These are phyloP conservation scores for Vaucheria bursata DNA, from an alignment of 352 stramenopile genomes.

Conservation along the genomic window DNA sequence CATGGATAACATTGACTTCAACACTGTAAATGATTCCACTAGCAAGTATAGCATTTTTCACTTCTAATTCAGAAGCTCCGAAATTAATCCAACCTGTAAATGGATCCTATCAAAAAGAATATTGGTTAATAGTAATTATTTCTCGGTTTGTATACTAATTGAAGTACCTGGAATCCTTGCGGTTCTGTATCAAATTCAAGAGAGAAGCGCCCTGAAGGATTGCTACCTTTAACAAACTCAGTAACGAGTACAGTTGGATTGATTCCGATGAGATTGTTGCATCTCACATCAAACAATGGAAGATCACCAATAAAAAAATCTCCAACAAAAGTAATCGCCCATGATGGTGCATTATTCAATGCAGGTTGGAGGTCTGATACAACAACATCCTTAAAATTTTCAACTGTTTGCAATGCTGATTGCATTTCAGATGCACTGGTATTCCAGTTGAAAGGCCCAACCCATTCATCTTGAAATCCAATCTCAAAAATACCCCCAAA, in stretches of 20 bases:
- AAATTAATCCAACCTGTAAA: slow-evolving; percentile 58
- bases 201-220: slow-evolving; percentile 8
- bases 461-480: slow-evolving; percentile 13
- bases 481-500: no score
- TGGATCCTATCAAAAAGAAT: slow-evolving; percentile 44
- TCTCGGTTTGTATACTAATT: no score
- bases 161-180: neutral
- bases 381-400: neutral
- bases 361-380: neutral
- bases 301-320: neutral
- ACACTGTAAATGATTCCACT: slow-evolving; percentile 59
- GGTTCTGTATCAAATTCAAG: neutral
- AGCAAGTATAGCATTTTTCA: slow-evolving; percentile 61
- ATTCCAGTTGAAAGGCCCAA: slow-evolving; percentile 4
- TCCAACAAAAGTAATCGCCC: neutral
- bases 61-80: slow-evolving; percentile 70
- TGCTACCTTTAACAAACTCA: neutral
- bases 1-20: slow-evolving; percentile 55
- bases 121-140: no score
- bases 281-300: neutral
- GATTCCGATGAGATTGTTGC: neutral
- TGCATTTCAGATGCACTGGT: neutral
- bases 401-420: neutral
- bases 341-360: neutral
- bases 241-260: slow-evolving; percentile 3